Evolutionary conservation across 768 basidiomycete species (phyloP), one percentile per base, ranked within the genome.

Genomic region (Inosperma sp.): DNA sequence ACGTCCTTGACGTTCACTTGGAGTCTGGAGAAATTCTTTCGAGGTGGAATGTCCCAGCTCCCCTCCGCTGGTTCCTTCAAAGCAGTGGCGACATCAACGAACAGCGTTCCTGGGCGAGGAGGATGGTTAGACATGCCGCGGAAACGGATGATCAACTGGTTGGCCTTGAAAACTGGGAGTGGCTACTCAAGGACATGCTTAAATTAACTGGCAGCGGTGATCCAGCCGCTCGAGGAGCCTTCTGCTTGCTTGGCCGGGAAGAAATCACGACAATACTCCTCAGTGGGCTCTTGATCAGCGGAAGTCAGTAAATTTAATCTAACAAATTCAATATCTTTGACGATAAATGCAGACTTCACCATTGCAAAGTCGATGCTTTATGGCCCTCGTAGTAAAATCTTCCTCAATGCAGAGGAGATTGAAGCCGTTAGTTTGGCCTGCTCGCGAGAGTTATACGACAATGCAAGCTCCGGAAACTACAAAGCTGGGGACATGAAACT

Each of bases 401-500:
- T 71, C 0, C 68, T 95, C 14, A 69, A 73, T 23, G 57, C 72
- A 21, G 65, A 71, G 19, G 67, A 68, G 4, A 67, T 88, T 4
- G 93, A 97, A 66, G 80, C 84, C 26, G 80, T 95, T 10, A 93
- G 91, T 57, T 69, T 99, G 16, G 65, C 81, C 1, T 83, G 83
- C 35, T 92, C 90, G 3, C 79, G 82, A 40, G 96, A 98, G 70
- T 83, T 96, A 54, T 99, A 98, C 66, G 93, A 97, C 63, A 97
- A 97, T 59, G 88, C 96, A 2, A 83, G 78, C 55, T 87, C 84
- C 1, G 96, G 93, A 5, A 99, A 97, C 61, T 86, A 93, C 63
- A 89, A 91, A 58, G 76, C 80, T 30, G 94, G 95, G 4, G 92
- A 95, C 45, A 97, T 99, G 94, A 95, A 93, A 65, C 73, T 92